These are phyloP conservation scores for Quercus engelmannii DNA, from an alignment of 306 rosid species.

Conservation along the genomic window DNA sequence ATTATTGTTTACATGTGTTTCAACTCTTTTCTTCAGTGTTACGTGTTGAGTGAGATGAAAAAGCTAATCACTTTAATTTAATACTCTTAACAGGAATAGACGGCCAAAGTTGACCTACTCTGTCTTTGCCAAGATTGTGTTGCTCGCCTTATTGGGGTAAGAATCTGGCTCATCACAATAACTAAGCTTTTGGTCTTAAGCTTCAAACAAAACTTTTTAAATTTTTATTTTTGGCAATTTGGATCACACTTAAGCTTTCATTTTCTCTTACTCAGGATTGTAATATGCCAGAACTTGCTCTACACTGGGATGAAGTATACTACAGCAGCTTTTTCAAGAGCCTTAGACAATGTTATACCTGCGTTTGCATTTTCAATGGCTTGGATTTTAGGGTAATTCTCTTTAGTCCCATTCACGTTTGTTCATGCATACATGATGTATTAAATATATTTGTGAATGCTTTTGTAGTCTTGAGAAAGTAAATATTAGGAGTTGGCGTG, in stretches of 20 bases:
- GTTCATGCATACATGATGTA: neutral
- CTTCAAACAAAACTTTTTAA: neutral
- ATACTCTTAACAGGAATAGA: slow-evolving; percentile 30
- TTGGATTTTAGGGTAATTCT: slow-evolving; percentile 34
- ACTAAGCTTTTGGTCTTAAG: neutral
- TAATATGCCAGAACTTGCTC: slow-evolving; percentile 53
- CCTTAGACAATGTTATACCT: slow-evolving; percentile 57
- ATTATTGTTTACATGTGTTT: neutral
- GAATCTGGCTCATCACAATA: neutral
- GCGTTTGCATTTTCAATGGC: slow-evolving; percentile 58
- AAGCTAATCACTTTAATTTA: neutral
- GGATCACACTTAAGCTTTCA: neutral
- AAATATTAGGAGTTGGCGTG: slow-evolving; percentile 19
- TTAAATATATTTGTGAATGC: neutral
- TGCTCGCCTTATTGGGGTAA: slow-evolving; percentile 41
- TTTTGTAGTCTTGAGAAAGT: slow-evolving; percentile 49
- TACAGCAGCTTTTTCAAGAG: slow-evolving; percentile 49
- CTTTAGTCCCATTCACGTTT: neutral
- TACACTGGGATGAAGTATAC: slow-evolving; percentile 50
- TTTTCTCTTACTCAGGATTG: slow-evolving; percentile 36
- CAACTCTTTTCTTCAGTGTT: neutral
- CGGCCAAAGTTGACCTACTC: slow-evolving; percentile 51
- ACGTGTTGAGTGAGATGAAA: neutral
- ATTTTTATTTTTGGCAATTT: neutral
- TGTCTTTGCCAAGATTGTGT: slow-evolving; percentile 28